Evolutionary conservation across 257 asterid genomes (phyloP).

Genomic region (Coffea eugenioides): DNA sequence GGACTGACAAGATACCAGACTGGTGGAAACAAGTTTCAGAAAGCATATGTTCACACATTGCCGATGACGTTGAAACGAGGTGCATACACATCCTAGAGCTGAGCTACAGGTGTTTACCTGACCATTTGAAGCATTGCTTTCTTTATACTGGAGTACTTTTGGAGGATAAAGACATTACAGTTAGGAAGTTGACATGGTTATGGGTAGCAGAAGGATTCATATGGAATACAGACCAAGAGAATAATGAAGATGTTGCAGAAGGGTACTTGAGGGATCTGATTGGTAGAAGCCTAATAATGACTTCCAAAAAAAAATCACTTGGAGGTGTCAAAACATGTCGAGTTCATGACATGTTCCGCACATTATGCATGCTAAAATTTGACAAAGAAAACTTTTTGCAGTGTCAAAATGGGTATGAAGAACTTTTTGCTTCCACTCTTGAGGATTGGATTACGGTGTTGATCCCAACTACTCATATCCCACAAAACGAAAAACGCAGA

Average conservation of each 20-base stretch:
- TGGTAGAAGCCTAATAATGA: constrained; percentile 13
- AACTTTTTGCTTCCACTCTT: not conserved
- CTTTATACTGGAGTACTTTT: no score
- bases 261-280: constrained; percentile 17
- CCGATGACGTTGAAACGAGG: not conserved
- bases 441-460: not conserved
- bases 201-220: constrained; percentile 25
- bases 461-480: not conserved
- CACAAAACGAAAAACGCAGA: not conserved
- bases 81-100: constrained; percentile 25
- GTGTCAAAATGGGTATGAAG: not conserved
- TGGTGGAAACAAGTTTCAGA: constrained; percentile 5
- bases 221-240: not conserved
- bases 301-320: not conserved
- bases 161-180: constrained; percentile 1
- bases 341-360: constrained; percentile 16
- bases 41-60: constrained; percentile 16
- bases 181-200: constrained; percentile 7
- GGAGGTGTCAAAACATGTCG: constrained; percentile 20
- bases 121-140: not conserved
- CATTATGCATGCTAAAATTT: constrained; percentile 8
- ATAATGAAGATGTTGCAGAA: constrained; percentile 5
- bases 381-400: not conserved
- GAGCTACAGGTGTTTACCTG: constrained; percentile 28
- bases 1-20: not conserved